phyloP scores from a whole-genome alignment of 2,329 filamentous ascomycete genomes.

The Didymella glomerata region DNA sequence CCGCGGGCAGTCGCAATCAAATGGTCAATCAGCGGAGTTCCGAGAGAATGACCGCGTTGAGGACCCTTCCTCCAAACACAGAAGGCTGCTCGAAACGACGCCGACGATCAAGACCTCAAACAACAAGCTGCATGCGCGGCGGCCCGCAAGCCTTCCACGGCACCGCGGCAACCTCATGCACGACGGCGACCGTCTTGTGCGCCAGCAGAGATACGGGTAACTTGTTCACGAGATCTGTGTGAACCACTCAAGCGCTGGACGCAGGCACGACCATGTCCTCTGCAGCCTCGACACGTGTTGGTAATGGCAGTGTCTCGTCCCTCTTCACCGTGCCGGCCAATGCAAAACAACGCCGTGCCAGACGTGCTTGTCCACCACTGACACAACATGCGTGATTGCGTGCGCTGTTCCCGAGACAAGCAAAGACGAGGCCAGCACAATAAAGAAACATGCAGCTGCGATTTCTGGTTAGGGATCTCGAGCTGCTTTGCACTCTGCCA shows the following conservation, averaged over 20 bases:
- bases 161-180: conserved; percentile 12
- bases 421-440: conserved; percentile 10
- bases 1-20: conserved; percentile 7
- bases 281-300: conserved; percentile 27
- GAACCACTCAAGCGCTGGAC: conserved; percentile 1
- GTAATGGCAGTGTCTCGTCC: conserved; percentile 8
- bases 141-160: conserved; percentile 17
- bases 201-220: conserved; percentile 7
- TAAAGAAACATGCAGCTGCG: conserved; percentile 15
- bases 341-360: conserved; percentile 15
- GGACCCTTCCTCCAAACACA: neutral
- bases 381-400: conserved; percentile 8
- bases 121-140: conserved; percentile 19
- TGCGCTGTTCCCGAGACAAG: conserved; percentile 15
- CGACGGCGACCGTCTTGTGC: conserved; percentile 4
- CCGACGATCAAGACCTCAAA: conserved; percentile 14
- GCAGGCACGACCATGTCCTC: conserved; percentile 5
- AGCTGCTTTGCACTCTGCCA: neutral
- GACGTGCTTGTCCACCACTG: neutral
- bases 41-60: conserved; percentile 11
- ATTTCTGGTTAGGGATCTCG: neutral
- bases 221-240: conserved; percentile 3
- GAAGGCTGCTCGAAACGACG: conserved; percentile 1
- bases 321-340: conserved; percentile 13
- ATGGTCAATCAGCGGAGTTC: conserved; percentile 4